Conservation (phyloP, 2,329 filamentous ascomycete genomes). For the Calonectria leucothoes region DNA sequence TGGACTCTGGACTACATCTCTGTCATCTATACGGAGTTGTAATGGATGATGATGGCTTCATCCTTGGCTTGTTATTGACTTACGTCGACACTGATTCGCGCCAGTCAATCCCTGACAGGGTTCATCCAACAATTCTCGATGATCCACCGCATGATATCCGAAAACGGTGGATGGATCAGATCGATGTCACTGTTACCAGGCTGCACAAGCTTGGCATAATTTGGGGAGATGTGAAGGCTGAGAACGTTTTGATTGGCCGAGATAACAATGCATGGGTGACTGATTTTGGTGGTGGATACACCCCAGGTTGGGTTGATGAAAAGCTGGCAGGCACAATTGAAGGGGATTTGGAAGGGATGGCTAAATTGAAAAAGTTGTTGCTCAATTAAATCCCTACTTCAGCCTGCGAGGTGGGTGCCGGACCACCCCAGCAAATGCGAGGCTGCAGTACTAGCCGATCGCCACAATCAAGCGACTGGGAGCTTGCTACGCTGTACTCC, state of each 20-base stretch:
- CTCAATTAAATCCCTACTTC: no score
- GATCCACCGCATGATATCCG: constrained; percentile 22
- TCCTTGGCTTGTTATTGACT: constrained; percentile 28
- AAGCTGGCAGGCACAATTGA: background rate
- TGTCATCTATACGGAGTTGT: constrained; percentile 34
- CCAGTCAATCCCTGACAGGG: background rate
- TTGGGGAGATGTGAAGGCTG: background rate
- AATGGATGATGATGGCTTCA: constrained; percentile 25
- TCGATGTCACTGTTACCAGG: constrained; percentile 4
- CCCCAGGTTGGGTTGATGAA: background rate
- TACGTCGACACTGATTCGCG: constrained; percentile 14
- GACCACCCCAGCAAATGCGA: no score
- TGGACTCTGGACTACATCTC: constrained; percentile 24
- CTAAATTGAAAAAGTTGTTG: background rate
- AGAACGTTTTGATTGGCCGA: background rate
- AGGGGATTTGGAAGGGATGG: background rate
- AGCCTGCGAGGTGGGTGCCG: no score
- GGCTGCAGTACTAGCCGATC: no score
- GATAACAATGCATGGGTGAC: background rate
- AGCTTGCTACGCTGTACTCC: no score
- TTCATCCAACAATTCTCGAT: background rate
- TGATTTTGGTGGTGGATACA: background rate
- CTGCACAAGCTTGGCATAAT: background rate
- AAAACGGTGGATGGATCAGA: constrained; percentile 25
- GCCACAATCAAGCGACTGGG: no score